Base-by-base conservation (phyloP, 2,329 filamentous ascomycete species). In the Elsinoe arachidis region DNA sequence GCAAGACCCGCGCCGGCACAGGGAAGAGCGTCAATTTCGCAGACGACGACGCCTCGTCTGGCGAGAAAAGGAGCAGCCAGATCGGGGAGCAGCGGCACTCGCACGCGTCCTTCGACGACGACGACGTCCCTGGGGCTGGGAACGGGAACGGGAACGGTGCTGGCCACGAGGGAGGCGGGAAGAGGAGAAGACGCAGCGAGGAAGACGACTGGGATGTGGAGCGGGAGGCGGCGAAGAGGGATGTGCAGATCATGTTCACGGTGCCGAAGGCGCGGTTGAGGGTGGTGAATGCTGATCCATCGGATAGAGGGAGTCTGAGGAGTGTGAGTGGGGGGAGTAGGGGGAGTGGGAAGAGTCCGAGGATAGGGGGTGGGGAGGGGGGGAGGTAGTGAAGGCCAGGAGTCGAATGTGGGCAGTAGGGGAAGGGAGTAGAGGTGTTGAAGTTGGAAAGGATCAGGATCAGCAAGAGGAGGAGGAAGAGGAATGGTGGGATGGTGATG, bases 231-330 rank as follows among this genome's bases (percentile, higher is more conserved):
- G 70, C 72, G 53, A 68, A 72, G 19, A 64, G 76, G 4, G 74
- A 77, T 3, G 75, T 79, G n/a, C 76, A 77, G 57, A 73, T 80
- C 67, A 93, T 95, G 82, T 97, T 96, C 71, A 96, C 92, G 0
- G 90, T 96, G 60, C 92, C 93, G 2, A 90, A 86, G 69, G 87
- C 92, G 70, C 83, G 84, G 64, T 73, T 97, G 61, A 77, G 92
- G 23, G 90, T 97, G n/a, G 92, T 96, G 17, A 97, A 97, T 69
- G 85, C 82, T 53, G 86, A 86, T 65, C 72, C 77, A 2, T 30
- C 26, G 52, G 71, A 74, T 60, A 62, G 68, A 57, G 67, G 67
- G 33, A 72, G 69, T 62, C 44, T 71, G 63, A 59, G 69, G 49
- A 69, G 67, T 59, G 67, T 65, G 3, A 69, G 66, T 33, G 69